Percentiles rank a stretch among this genome's conserved stretches.
These are phyloP conservation scores for Botryococcus braunii DNA, from an alignment of 163 green algal species.

Conservation along the genomic window DNA sequence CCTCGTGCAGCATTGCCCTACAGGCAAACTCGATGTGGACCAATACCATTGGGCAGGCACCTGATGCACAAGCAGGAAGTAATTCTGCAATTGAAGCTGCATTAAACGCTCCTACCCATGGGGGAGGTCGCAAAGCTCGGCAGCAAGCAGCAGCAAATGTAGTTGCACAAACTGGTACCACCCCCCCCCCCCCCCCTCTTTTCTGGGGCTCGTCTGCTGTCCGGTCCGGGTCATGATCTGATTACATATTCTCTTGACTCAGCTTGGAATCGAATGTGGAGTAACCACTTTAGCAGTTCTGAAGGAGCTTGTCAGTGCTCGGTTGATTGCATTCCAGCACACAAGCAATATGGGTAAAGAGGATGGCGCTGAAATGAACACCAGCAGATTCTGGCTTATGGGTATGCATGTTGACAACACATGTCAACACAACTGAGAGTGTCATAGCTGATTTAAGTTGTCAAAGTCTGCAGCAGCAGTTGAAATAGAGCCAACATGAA, in stretches of 20 bases:
- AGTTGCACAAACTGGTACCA: conserved; percentile 28
- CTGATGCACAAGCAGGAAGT: conserved; percentile 38
- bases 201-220: background rate
- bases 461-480: no score
- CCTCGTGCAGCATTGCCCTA: conserved; percentile 47
- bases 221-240: background rate
- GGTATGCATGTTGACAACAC: no score
- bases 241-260: background rate
- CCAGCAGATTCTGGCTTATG: no score
- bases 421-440: no score
- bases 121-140: conserved; percentile 31
- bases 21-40: conserved; percentile 66
- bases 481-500: no score
- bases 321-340: no score
- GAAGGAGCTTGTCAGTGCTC: no score
- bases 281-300: no score
- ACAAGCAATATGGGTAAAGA: no score
- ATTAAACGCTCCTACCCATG: conserved; percentile 49
- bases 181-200: no score
- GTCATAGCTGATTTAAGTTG: no score
- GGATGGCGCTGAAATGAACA: no score
- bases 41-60: conserved; percentile 57
- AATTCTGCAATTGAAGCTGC: conserved; percentile 56
- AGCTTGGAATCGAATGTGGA: background rate
- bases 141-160: conserved; percentile 43